Conservation (phyloP, 164 flowering plant species). For the Dillenia turbinata region DNA sequence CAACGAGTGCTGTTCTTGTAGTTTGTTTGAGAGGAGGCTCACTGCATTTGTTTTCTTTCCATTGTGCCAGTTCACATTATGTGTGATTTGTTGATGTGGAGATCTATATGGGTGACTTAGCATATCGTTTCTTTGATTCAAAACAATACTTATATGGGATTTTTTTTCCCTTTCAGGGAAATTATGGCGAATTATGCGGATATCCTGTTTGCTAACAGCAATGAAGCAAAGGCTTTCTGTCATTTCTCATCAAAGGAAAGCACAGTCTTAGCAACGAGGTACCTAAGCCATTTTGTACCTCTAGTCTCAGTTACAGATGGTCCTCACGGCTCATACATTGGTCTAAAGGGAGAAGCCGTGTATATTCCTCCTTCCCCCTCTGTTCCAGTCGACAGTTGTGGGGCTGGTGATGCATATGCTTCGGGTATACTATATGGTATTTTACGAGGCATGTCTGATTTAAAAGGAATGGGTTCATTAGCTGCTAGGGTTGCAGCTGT, state of each 20-base stretch:
- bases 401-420: conserved; percentile 98
- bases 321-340: conserved; percentile 76
- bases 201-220: conserved; percentile 80
- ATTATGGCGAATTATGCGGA: conserved; percentile 80
- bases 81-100: too few species aligned
- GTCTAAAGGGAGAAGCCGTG: conserved; percentile 85
- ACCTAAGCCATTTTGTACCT: conserved; percentile 84
- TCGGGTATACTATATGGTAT: conserved; percentile 83
- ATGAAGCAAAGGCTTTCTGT: conserved; percentile 87
- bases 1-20: too few species aligned
- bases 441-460: conserved; percentile 62
- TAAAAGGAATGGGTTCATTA: conserved; percentile 71
- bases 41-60: too few species aligned
- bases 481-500: conserved; percentile 85
- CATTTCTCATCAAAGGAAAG: conserved; percentile 67
- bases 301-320: conserved; percentile 93
- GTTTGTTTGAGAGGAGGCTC: too few species aligned
- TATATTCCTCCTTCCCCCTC: conserved; percentile 85
- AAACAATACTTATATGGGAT: too few species aligned
- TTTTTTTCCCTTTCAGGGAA: conserved; percentile 54
- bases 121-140: too few species aligned
- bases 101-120: too few species aligned
- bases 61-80: too few species aligned
- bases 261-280: conserved; percentile 64
- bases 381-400: conserved; percentile 84